phyloP scores from a whole-genome alignment of 176 grass and related monocot genomes.

The Oryza longistaminata region DNA sequence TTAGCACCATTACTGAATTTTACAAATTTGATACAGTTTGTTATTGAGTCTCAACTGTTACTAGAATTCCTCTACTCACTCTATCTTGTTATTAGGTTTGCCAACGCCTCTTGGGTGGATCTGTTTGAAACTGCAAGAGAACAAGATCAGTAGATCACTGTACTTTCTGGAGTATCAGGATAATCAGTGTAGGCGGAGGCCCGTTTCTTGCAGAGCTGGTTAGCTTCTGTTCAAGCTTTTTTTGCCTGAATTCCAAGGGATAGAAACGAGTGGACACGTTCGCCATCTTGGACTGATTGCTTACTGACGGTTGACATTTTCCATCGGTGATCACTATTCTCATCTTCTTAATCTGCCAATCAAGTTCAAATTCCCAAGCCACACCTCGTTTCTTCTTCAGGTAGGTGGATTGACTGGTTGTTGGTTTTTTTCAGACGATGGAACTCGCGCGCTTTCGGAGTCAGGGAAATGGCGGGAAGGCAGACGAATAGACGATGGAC shows the following conservation, averaged over 20 bases:
- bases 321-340: neutral
- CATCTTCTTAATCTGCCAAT: neutral
- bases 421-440: neutral
- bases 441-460: neutral
- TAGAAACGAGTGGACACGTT: neutral
- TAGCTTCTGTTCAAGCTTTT: neutral
- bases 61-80: neutral
- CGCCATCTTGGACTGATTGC: neutral
- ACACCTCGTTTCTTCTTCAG: neutral
- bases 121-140: neutral
- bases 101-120: neutral
- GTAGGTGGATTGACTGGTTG: neutral
- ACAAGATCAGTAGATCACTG: neutral
- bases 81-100: slow-evolving; percentile 1
- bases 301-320: neutral
- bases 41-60: neutral
- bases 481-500: neutral
- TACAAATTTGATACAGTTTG: neutral
- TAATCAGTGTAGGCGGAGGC: neutral
- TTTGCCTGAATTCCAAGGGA: neutral
- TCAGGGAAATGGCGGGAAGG: neutral
- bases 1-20: neutral
- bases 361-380: neutral
- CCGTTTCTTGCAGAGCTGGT: neutral
- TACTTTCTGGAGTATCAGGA: neutral